These are phyloP conservation scores for Miamiensis avidus DNA, from an alignment of 169 alveolate genomes.

Conservation along the genomic window DNA sequence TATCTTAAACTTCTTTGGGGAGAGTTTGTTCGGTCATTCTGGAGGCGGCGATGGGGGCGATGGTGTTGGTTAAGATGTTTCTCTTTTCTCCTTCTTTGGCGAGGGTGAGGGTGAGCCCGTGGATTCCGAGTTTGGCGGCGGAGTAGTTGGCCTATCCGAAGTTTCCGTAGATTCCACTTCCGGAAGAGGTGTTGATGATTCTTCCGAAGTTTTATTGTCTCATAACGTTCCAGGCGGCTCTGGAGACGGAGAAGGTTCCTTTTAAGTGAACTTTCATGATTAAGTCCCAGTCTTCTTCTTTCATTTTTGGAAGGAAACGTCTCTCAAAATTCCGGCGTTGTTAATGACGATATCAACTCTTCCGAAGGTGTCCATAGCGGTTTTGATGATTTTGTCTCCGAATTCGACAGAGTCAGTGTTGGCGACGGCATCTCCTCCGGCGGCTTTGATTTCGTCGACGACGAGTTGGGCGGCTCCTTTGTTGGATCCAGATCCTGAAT, in stretches of 20 bases:
- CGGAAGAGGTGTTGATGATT: slow-evolving; percentile 80
- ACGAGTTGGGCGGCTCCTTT: slow-evolving; percentile 76
- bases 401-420: slow-evolving; percentile 88
- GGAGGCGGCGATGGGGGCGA: slow-evolving; percentile 82
- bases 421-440: slow-evolving; percentile 89
- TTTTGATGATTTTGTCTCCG: slow-evolving; percentile 86
- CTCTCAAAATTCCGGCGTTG: slow-evolving; percentile 93
- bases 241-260: slow-evolving; percentile 84
- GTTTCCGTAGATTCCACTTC: slow-evolving; percentile 86
- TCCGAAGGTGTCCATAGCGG: slow-evolving; percentile 87
- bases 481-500: slow-evolving; percentile 66
- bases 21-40: slow-evolving; percentile 76
- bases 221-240: slow-evolving; percentile 92
- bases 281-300: slow-evolving; percentile 89
- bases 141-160: slow-evolving; percentile 91
- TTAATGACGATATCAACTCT: slow-evolving; percentile 86
- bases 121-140: slow-evolving; percentile 90
- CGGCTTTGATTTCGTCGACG: slow-evolving; percentile 74
- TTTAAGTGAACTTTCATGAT: slow-evolving; percentile 85
- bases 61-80: slow-evolving; percentile 82
- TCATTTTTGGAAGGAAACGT: slow-evolving; percentile 86
- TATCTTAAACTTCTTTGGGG: slow-evolving; percentile 67
- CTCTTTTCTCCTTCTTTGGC: slow-evolving; percentile 90
- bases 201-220: slow-evolving; percentile 86
- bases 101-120: slow-evolving; percentile 87